Conservation (phyloP, 257 asterid species). For the Solanum arcanum region DNA sequence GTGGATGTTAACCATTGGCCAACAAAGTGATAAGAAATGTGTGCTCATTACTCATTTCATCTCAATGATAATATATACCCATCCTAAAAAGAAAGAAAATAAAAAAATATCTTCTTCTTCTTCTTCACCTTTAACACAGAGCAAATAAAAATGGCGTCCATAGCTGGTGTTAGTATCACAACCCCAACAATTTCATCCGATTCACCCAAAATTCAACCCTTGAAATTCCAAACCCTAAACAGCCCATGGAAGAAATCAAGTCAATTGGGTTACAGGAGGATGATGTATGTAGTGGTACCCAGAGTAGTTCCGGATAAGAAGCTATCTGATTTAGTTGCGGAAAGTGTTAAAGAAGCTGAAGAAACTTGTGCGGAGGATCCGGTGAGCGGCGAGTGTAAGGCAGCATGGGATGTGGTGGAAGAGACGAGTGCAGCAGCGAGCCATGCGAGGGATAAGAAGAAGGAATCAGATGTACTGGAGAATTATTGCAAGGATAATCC, state of each 20-base stretch:
- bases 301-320: conserved; percentile 38
- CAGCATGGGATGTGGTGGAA: conserved; percentile 99
- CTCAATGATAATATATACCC: not conserved
- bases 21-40: not conserved
- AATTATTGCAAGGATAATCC: conserved; percentile 90
- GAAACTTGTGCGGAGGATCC: conserved; percentile 60
- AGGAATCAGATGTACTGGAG: conserved; percentile 63
- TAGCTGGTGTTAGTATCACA: conserved; percentile 47
- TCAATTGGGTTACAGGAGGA: conserved; percentile 31
- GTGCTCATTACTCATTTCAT: not conserved
- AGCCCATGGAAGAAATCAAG: not conserved
- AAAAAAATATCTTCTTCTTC: not conserved
- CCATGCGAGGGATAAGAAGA: conserved; percentile 70
- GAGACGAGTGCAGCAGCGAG: conserved; percentile 96
- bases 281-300: conserved; percentile 5
- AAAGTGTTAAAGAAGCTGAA: conserved; percentile 73
- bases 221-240: conserved; percentile 4
- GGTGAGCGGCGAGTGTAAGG: conserved; percentile 80
- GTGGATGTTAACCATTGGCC: not conserved
- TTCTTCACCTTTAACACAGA: not conserved
- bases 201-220: conserved; percentile 7
- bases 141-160: conserved; percentile 33
- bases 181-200: conserved; percentile 21
- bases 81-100: not conserved
- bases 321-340: conserved; percentile 64